Evolutionary conservation across 441 rosid genomes (phyloP).

Genomic region (Populus hybrid): DNA sequence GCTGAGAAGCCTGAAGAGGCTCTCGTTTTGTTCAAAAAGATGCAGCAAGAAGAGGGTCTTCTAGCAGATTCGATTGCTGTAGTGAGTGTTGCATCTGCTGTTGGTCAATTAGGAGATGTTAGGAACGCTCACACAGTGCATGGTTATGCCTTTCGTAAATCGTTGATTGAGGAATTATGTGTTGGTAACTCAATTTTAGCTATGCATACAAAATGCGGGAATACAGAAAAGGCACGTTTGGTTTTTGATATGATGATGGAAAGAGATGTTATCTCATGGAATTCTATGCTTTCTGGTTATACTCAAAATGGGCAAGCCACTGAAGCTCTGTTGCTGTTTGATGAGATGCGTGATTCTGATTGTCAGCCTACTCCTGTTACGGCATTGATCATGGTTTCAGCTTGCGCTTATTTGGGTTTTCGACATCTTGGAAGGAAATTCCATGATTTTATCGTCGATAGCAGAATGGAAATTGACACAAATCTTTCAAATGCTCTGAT

Average conservation of each 20-base stretch:
- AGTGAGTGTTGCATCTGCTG: conserved; percentile 50
- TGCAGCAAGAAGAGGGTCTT: conserved; percentile 18
- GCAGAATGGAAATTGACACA: conserved; percentile 24
- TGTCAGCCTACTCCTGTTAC: conserved; percentile 43
- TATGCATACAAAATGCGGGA: conserved; percentile 46
- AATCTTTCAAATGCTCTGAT: conserved; percentile 29
- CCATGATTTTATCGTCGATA: conserved; percentile 28
- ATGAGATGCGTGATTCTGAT: conserved; percentile 41
- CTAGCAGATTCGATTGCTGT: conserved; percentile 37
- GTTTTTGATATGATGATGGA: conserved; percentile 39
- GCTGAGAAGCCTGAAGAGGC: conserved; percentile 44
- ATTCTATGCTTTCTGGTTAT: neutral
- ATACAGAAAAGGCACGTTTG: conserved; percentile 35
- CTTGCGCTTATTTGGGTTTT: conserved; percentile 51
- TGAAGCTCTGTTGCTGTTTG: conserved; percentile 47
- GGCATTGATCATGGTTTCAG: conserved; percentile 50
- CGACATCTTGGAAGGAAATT: conserved; percentile 42
- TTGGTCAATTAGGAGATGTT: conserved; percentile 46
- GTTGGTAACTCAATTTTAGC: conserved; percentile 44
- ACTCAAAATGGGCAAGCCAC: conserved; percentile 21
- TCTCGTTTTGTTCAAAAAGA: conserved; percentile 33
- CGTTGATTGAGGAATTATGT: conserved; percentile 28
- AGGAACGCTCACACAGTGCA: conserved; percentile 31
- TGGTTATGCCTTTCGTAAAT: conserved; percentile 36
- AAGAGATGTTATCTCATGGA: conserved; percentile 56